These are phyloP conservation scores for Onygenales sp. DNA, from an alignment of 2,329 filamentous ascomycete species.

Conservation along the genomic window DNA sequence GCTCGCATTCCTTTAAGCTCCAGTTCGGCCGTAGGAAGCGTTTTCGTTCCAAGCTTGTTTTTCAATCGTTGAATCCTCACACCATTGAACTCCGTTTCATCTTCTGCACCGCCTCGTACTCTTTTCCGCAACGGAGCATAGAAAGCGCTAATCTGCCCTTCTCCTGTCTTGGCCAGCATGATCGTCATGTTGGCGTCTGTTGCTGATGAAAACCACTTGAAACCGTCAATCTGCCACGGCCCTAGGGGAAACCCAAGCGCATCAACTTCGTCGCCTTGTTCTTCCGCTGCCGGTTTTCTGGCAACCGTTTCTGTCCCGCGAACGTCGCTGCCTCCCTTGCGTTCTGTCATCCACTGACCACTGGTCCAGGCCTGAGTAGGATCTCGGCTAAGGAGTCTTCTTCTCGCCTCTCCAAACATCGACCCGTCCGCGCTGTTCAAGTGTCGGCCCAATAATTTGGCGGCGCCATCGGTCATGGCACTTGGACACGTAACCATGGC, in stretches of 20 bases:
- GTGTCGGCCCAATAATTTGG: slow-evolving; percentile 16
- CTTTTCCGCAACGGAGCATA: slow-evolving; percentile 51
- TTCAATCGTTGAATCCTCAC: slow-evolving; percentile 61
- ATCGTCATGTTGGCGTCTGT: slow-evolving; percentile 57
- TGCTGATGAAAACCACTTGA: slow-evolving; percentile 61
- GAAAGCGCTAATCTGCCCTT: slow-evolving; percentile 50
- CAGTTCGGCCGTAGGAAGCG: slow-evolving; percentile 63
- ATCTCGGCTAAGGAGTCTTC: slow-evolving; percentile 43
- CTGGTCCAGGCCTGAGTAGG: slow-evolving; percentile 50
- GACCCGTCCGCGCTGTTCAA: slow-evolving; percentile 12
- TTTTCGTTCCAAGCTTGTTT: slow-evolving; percentile 61
- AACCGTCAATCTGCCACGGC: slow-evolving; percentile 52
- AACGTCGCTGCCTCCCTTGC: slow-evolving; percentile 60
- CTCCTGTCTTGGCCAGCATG: slow-evolving; percentile 50
- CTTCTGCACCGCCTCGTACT: slow-evolving; percentile 8
- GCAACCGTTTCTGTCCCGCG: slow-evolving; percentile 58
- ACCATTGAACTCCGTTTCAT: slow-evolving; percentile 48
- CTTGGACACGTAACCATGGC: slow-evolving; percentile 19
- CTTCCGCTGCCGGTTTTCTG: slow-evolving; percentile 17
- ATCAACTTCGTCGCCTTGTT: slow-evolving; percentile 17
- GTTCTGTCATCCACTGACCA: slow-evolving; percentile 71
- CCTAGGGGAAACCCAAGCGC: slow-evolving; percentile 37
- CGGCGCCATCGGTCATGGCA: slow-evolving; percentile 21
- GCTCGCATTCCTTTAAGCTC: slow-evolving; percentile 54
- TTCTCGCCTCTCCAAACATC: slow-evolving; percentile 13